Evolutionary conservation across 495 filamentous ascomycete species (phyloP).

Genomic region (Hypoxylon fuscum): DNA sequence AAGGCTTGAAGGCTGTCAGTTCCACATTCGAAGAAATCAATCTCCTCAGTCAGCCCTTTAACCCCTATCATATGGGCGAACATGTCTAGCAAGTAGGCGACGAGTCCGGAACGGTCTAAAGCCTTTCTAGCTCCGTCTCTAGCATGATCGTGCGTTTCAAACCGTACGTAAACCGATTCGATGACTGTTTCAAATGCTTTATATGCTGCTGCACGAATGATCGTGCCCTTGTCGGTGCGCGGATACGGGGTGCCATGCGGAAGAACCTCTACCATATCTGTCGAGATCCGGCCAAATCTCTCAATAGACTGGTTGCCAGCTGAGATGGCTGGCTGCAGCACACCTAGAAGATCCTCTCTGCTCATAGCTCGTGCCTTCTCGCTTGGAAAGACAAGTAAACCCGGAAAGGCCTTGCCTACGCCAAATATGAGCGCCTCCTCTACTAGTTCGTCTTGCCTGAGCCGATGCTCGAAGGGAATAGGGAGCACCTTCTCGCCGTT

Average conservation of each 20-base stretch:
- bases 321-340: conserved; percentile 59
- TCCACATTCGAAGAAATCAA: conserved; percentile 63
- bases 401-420: conserved; percentile 57
- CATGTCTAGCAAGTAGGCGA: conserved; percentile 50
- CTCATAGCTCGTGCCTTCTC: conserved; percentile 43
- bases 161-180: conserved; percentile 54
- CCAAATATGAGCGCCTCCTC: conserved; percentile 70
- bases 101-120: conserved; percentile 48
- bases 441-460: conserved; percentile 61
- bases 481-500: conserved; percentile 72
- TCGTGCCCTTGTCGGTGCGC: conserved; percentile 62
- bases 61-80: conserved; percentile 32
- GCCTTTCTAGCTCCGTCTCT: conserved; percentile 34
- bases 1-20: conserved; percentile 67
- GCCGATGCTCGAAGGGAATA: conserved; percentile 63
- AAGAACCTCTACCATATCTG: conserved; percentile 59
- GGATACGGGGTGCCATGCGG: conserved; percentile 52
- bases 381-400: conserved; percentile 61
- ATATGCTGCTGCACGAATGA: conserved; percentile 65
- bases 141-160: conserved; percentile 42
- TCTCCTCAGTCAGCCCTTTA: conserved; percentile 31
- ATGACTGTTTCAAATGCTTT: conserved; percentile 55
- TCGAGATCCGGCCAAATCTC: conserved; percentile 61
- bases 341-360: conserved; percentile 51
- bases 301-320: conserved; percentile 62